phyloP scores from a whole-genome alignment of 345 rosid species.

The Hypericum androsaemum region DNA sequence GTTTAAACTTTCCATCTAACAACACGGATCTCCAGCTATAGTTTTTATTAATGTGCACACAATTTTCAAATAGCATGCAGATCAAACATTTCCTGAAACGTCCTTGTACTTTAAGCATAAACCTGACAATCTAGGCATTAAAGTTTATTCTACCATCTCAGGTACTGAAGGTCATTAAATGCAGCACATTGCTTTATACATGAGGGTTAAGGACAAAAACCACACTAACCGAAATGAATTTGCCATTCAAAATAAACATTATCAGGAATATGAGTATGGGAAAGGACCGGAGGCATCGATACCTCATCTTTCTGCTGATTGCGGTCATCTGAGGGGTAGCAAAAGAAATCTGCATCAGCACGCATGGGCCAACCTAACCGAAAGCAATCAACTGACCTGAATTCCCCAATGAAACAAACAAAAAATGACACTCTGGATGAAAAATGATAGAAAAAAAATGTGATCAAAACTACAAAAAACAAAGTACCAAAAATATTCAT shows the following conservation, averaged over 20 bases:
- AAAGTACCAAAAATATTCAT: conserved; percentile 6
- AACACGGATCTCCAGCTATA: no score
- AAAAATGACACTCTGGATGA: background rate
- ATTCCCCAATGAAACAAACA: background rate
- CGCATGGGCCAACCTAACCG: conserved; percentile 8
- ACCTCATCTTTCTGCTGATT: no score
- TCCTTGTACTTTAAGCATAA: background rate
- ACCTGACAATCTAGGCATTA: background rate
- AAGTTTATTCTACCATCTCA: background rate
- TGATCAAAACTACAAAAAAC: background rate
- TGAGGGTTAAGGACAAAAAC: no score
- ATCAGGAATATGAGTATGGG: no score
- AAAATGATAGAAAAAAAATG: conserved; percentile 3
- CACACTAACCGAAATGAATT: no score
- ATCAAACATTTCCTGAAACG: no score
- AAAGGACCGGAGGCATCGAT: no score
- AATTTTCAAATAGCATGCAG: no score
- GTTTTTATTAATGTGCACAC: no score
- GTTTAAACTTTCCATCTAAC: no score
- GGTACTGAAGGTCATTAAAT: background rate
- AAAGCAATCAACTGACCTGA: conserved; percentile 9
- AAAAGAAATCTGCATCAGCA: conserved; percentile 8
- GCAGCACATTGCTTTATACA: no score
- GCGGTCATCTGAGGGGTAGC: background rate
- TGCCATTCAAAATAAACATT: no score